A percentile compares a stretch with the other conserved stretches of the same genome.
Conservation (phyloP, 345 rosid genomes). For the Pelargonium nanum region DNA sequence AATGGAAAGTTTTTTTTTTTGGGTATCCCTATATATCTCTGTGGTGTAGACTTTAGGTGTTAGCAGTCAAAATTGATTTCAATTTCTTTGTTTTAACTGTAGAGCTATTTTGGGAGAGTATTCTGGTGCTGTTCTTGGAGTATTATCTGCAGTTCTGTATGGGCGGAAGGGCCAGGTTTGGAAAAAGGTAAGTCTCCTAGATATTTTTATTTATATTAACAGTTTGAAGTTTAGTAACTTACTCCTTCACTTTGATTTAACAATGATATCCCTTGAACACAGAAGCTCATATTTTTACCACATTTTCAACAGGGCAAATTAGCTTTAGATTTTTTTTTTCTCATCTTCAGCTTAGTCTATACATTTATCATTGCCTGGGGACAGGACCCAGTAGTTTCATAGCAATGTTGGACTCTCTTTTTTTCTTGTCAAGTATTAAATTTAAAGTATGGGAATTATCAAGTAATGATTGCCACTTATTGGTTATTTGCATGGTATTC, state of each 20-base stretch:
- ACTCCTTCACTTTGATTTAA: not conserved
- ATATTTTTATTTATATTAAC: not conserved
- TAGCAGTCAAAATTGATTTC: not conserved
- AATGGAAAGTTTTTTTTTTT: not conserved
- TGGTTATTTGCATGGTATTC: not conserved
- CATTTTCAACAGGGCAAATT: too few species aligned
- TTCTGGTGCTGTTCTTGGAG: conserved; percentile 98
- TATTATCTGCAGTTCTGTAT: conserved; percentile 78
- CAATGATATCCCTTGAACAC: too few species aligned
- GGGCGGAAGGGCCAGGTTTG: conserved; percentile 63
- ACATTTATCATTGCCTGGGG: not conserved
- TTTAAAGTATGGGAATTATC: not conserved
- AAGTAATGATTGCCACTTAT: not conserved
- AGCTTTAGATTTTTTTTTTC: too few species aligned
- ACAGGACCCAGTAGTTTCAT: not conserved
- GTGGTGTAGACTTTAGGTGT: not conserved
- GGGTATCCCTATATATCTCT: too few species aligned
- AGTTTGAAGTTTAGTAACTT: not conserved
- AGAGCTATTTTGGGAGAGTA: conserved; percentile 92
- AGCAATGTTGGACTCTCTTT: not conserved
- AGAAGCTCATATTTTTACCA: too few species aligned
- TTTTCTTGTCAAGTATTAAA: not conserved
- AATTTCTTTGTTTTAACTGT: conserved; percentile 12
- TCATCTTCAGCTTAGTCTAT: not conserved
- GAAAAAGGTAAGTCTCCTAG: conserved; percentile 62